Conservation (phyloP, 2,329 filamentous ascomycete species). For the Xylariomycetidae sp. region DNA sequence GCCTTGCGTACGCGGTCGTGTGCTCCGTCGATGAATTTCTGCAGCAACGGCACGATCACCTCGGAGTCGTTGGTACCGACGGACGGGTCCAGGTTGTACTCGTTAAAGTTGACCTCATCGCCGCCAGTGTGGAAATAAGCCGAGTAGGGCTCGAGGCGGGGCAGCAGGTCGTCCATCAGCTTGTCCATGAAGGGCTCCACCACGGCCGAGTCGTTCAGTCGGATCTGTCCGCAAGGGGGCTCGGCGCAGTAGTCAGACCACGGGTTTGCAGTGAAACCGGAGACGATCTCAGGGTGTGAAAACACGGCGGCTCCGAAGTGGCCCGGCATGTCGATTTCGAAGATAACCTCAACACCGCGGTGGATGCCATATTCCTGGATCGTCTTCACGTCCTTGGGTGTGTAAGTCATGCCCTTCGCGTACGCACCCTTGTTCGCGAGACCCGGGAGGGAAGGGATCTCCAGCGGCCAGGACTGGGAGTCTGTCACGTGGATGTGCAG, state of each 20-base stretch:
- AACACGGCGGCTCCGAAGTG: constrained; percentile 65
- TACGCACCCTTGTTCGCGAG: constrained; percentile 72
- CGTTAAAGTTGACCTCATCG: constrained; percentile 76
- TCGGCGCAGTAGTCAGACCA: constrained; percentile 56
- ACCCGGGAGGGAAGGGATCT: constrained; percentile 68
- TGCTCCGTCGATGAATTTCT: constrained; percentile 68
- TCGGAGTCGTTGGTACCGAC: constrained; percentile 59
- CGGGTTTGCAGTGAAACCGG: constrained; percentile 53
- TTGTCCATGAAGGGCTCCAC: constrained; percentile 67
- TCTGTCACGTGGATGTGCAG: constrained; percentile 79
- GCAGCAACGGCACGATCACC: constrained; percentile 68
- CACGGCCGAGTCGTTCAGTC: constrained; percentile 67
- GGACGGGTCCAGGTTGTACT: constrained; percentile 67
- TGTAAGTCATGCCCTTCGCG: constrained; percentile 59
- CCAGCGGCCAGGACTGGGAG: constrained; percentile 79
- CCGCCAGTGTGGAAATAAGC: constrained; percentile 81
- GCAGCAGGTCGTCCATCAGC: constrained; percentile 70
- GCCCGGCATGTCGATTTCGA: constrained; percentile 78
- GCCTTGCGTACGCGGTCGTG: constrained; percentile 58
- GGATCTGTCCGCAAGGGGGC: constrained; percentile 64
- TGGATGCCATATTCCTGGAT: constrained; percentile 66
- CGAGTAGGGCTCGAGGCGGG: constrained; percentile 62
- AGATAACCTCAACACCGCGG: constrained; percentile 63
- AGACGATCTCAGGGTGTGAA: constrained; percentile 65
- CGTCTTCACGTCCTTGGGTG: constrained; percentile 52